Base-by-base conservation (phyloP, 495 filamentous ascomycete species). In the Jackrogersella multiformis region DNA sequence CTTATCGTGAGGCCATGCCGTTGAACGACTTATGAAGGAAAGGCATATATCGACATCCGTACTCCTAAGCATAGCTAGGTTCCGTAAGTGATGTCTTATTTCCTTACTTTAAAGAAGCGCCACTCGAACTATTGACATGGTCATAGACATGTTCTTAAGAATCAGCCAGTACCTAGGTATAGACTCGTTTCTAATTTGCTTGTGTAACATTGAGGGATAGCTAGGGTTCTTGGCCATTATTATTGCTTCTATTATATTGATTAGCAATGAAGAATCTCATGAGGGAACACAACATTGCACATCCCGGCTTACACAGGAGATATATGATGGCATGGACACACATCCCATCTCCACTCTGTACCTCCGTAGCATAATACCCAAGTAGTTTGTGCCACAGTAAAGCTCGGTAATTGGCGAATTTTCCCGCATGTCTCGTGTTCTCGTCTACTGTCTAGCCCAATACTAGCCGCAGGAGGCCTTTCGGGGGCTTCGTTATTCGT, bases 381-480 rank as follows among this genome's bases (percentile, higher is more conserved):
- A 12, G 42, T 20, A 32, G 26, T 18, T 13, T 68, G 70, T 58
- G 58, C 53, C 39, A 64, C 67, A 15, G 28, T 64, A 38, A 49
- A 66, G 59, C 39, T 74, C 70, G 64, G 66, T 68, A 70, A 74
- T 74, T 74, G 70, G 64, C 59, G 61, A 64, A 70, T 71, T 69
- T 66, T 70, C 58, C 73, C 70, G 73, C 61, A 52, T 74, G 70
- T 73, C 55, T 73, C 61, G 62, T 65, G 24, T 54, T 13, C 7
- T 64, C 57, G 55, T 45, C 36, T 56, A 23, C 44, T 49, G 44
- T 68, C 39, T 56, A 61, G 63, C 35, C 36, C 41, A 59, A 32
- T 64, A 21, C 26, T 52, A 48, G 35, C 48, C 56, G 28, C 61
- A 56, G 36, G 24, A 35, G 52, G 39, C 51, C 39, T 20, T 54